A percentile compares a stretch with the other conserved stretches of the same genome.
Conservation (phyloP, 805 yeast species). For the Ogataea corticis region DNA sequence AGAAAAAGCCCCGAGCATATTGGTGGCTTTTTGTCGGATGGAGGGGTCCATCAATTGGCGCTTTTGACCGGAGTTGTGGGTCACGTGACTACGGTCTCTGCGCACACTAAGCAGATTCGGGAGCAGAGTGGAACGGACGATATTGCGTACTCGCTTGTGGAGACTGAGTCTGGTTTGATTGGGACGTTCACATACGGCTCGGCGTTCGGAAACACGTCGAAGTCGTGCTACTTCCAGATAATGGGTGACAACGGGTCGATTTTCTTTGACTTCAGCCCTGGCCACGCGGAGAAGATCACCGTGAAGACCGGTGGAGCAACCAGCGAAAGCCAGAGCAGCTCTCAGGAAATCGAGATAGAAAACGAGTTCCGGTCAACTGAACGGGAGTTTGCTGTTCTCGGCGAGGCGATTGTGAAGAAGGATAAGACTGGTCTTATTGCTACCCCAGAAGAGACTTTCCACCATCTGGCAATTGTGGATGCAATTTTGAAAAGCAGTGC, state of each 20-base stretch:
- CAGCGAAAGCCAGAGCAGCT: constrained; percentile 47
- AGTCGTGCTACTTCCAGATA: constrained; percentile 64
- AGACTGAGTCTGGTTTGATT: constrained; percentile 57
- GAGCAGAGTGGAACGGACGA: constrained; percentile 82
- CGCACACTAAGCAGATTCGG: constrained; percentile 75
- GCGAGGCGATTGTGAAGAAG: constrained; percentile 32
- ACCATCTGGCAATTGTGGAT: constrained; percentile 86
- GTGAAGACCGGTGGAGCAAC: constrained; percentile 53
- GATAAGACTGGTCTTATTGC: constrained; percentile 26
- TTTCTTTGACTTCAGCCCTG: constrained; percentile 63
- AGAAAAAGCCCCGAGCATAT: constrained; percentile 87
- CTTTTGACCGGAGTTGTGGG: constrained; percentile 82
- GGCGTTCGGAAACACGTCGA: constrained; percentile 79
- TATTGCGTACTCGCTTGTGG: constrained; percentile 68
- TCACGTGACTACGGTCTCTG: constrained; percentile 66
- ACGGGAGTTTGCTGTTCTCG: constrained; percentile 50
- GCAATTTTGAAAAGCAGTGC: constrained; percentile 77
- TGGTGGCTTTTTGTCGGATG: constrained; percentile 91
- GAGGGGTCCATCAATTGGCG: constrained; percentile 96
- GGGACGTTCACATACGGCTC: constrained; percentile 90
- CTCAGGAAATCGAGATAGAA: constrained; percentile 39
- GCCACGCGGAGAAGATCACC: constrained; percentile 39
- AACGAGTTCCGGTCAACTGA: constrained; percentile 44
- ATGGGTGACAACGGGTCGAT: constrained; percentile 81
- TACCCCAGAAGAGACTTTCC: constrained; percentile 82